These are phyloP conservation scores for Vinca minor DNA, from an alignment of 257 asterid genomes.

Conservation along the genomic window DNA sequence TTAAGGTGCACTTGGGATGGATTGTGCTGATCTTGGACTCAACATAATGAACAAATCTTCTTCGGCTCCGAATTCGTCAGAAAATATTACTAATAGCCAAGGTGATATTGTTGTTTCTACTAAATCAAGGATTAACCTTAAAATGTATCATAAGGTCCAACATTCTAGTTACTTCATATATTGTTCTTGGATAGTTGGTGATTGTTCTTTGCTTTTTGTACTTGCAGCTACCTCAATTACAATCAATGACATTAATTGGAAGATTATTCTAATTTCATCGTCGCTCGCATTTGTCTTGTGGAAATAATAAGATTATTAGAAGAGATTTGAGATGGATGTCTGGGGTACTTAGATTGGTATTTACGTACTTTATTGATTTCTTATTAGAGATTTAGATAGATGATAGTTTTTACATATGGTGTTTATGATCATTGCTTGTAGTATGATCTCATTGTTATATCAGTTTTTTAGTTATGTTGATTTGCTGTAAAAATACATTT, in stretches of 20 bases:
- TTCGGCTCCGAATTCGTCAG: constrained; percentile 27
- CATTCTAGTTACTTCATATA: neutral
- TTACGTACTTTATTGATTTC: neutral
- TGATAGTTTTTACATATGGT: too few species aligned
- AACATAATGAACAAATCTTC: constrained; percentile 21
- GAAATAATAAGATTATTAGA: too few species aligned
- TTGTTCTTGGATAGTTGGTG: neutral
- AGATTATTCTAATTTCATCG: constrained; percentile 21
- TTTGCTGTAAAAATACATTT: too few species aligned
- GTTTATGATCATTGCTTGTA: too few species aligned
- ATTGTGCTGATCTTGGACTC: constrained; percentile 37
- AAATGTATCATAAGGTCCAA: neutral
- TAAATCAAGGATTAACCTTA: too few species aligned
- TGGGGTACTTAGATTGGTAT: neutral
- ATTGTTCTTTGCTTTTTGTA: too few species aligned
- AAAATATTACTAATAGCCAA: constrained; percentile 14
- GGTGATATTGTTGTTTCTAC: constrained; percentile 37
- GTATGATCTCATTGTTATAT: too few species aligned
- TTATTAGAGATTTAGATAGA: neutral
- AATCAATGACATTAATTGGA: constrained; percentile 26
- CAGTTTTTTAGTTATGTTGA: too few species aligned
- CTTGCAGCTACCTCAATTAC: constrained; percentile 24
- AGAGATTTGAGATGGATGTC: neutral
- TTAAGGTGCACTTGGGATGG: constrained; percentile 59
- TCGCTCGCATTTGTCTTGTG: constrained; percentile 28